Evolutionary conservation across 176 grass and related monocot species (phyloP).

Genomic region (Zizania latifolia): DNA sequence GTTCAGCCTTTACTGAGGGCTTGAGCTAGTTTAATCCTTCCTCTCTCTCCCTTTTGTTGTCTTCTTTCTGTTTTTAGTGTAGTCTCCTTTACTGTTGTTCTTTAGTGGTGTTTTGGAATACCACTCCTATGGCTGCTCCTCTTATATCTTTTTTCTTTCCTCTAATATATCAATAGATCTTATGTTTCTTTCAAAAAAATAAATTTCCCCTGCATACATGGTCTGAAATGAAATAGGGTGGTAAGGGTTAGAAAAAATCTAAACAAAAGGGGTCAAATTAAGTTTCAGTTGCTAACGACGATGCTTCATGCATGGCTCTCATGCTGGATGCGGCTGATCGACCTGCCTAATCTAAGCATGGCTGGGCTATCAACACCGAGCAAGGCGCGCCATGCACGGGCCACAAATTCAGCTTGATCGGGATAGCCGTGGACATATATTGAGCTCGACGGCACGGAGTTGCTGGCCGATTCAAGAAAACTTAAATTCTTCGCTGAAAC

Average conservation of each 20-base stretch:
- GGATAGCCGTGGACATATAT: neutral
- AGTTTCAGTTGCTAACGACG: neutral
- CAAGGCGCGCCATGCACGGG: conserved; percentile 9
- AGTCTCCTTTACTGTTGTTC: too few species aligned
- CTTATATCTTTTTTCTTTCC: too few species aligned
- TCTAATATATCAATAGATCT: too few species aligned
- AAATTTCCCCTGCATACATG: neutral
- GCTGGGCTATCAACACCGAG: too few species aligned
- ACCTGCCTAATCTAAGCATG: neutral
- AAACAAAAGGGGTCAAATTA: neutral
- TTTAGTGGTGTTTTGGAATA: too few species aligned
- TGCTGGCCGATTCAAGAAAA: neutral
- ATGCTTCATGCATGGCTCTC: neutral
- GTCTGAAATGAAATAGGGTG: neutral
- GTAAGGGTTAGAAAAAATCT: too few species aligned
- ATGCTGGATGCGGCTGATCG: neutral
- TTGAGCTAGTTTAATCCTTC: too few species aligned
- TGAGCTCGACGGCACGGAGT: neutral
- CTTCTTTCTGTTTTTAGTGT: too few species aligned
- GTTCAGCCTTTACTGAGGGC: too few species aligned
- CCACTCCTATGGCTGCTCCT: too few species aligned
- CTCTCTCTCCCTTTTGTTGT: too few species aligned
- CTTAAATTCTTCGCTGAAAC: neutral
- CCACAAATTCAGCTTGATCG: neutral
- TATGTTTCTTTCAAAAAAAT: too few species aligned